Evolutionary conservation across 768 basidiomycete species (phyloP).

Genomic region (Hemileccinum rubropunctum): DNA sequence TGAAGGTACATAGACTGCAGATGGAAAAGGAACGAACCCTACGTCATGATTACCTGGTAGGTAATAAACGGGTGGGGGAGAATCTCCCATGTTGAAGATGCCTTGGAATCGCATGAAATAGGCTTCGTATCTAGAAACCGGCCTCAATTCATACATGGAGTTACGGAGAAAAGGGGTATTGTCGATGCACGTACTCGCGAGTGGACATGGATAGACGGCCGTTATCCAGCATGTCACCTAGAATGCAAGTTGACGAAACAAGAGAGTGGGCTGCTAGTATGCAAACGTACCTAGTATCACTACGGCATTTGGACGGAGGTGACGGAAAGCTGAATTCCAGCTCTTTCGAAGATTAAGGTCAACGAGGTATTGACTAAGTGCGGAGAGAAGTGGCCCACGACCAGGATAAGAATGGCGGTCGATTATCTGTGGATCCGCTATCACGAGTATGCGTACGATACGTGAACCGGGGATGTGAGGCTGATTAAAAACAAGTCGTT

Average conservation of each 20-base stretch:
- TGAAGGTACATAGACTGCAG: not conserved
- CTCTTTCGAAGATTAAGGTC: conserved; percentile 84
- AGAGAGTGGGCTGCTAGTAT: not conserved
- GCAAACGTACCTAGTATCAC: conserved; percentile 63
- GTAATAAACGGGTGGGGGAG: conserved; percentile 55
- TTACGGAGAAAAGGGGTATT: not conserved
- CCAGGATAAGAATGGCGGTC: conserved; percentile 72
- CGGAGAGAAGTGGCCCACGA: conserved; percentile 51
- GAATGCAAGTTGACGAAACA: not conserved
- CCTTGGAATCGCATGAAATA: conserved; percentile 66
- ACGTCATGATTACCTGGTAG: conserved; percentile 93
- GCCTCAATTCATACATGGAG: conserved; percentile 2
- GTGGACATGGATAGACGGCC: conserved; percentile 65
- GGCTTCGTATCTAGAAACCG: conserved; percentile 58
- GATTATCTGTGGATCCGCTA: conserved; percentile 88
- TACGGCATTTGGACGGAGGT: conserved; percentile 63
- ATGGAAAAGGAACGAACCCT: conserved; percentile 45
- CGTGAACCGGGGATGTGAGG: conserved; percentile 19
- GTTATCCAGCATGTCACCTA: conserved; percentile 82
- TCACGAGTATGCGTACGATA: conserved; percentile 50
- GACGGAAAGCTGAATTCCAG: conserved; percentile 63
- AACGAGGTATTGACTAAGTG: conserved; percentile 61
- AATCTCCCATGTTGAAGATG: conserved; percentile 57
- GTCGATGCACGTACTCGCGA: conserved; percentile 55
- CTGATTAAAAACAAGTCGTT: conserved; percentile 3